Evolutionary conservation across 805 yeast genomes (phyloP), one percentile per base, ranked within the genome.

Genomic region (Yamadazyma endophytica): DNA sequence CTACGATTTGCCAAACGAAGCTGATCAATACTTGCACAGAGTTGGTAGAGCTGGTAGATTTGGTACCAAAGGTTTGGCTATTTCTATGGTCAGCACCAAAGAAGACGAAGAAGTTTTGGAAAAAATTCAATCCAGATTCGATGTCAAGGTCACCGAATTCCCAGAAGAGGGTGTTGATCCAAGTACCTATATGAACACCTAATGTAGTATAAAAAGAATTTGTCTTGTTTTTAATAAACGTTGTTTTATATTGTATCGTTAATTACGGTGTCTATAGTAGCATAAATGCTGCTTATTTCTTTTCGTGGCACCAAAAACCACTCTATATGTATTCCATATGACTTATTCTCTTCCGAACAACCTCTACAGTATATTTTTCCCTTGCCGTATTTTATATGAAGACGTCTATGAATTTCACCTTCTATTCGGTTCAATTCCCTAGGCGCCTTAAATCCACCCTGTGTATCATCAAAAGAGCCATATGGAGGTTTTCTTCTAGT

Each of bases 11-110:
- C 96, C 98, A 50, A 72, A 65, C 45, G 97, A 89, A 70, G 96
- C 97, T 44, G 97, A 90, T 65, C 97, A 92, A 67, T 90, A 92
- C 68, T 77, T 90, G 60, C 98, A 90, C 73, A 87, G 98, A 73
- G 98, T 90, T 43, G 98, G 98, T 58, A 88, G 98, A 79, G 98
- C 98, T 48, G 98, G 98, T 69, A 89, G 98, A 77, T 90, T 90
- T 54, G 98, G 98, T 73, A 90, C 98, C 58, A 90, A 90, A 72
- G 98, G 98, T 70, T 79, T 92, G 52, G 95, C 97, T 32, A 75
- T 92, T 37, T 86, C 96, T 24, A 85, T 90, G 45, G 92, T 92
- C 33, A 73, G 92, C 25, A 73, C 80, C 37, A 83, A 79, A 51
- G 90, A 80, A 43, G 98, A 92, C 57, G 88, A 87, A 64, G 86